A percentile compares a stretch with the other conserved stretches of the same genome.
Evolutionary conservation across 2,329 filamentous ascomycete species (phyloP).

Genomic region (Phaeophleospora eucalypticola): DNA sequence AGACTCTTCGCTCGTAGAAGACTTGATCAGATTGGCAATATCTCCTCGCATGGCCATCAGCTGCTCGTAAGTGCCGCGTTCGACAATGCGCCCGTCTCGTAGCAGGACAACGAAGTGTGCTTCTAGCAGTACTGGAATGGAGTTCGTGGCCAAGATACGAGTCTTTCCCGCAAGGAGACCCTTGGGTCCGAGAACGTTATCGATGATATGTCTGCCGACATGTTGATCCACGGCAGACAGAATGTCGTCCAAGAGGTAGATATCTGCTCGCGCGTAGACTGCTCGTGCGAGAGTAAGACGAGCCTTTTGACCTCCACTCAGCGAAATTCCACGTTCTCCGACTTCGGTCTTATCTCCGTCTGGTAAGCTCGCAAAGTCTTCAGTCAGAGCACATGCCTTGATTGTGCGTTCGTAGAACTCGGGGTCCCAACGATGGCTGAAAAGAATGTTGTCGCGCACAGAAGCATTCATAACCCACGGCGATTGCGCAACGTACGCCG

Average conservation of each 20-base stretch:
- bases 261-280: constrained; percentile 93
- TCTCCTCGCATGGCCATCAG: constrained; percentile 91
- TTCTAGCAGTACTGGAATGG: constrained; percentile 83
- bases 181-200: constrained; percentile 82
- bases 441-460: constrained; percentile 94
- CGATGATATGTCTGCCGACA: constrained; percentile 89
- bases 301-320: constrained; percentile 94
- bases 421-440: constrained; percentile 90
- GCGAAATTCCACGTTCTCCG: constrained; percentile 90
- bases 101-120: constrained; percentile 85
- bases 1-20: constrained; percentile 56
- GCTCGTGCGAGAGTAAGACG: constrained; percentile 86
- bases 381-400: constrained; percentile 80
- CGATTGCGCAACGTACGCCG: constrained; percentile 89
- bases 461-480: constrained; percentile 98
- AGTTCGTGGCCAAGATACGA: constrained; percentile 88
- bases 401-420: constrained; percentile 92
- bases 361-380: constrained; percentile 87
- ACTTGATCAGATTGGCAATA: constrained; percentile 77
- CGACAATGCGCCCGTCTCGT: constrained; percentile 75
- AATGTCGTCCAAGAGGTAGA: constrained; percentile 91
- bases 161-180: constrained; percentile 83
- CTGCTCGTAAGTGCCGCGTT: constrained; percentile 86
- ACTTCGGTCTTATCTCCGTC: constrained; percentile 97
- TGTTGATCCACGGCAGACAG: constrained; percentile 98